Base-by-base conservation (phyloP, 2,329 filamentous ascomycete species). In the Triangularia setosa region DNA sequence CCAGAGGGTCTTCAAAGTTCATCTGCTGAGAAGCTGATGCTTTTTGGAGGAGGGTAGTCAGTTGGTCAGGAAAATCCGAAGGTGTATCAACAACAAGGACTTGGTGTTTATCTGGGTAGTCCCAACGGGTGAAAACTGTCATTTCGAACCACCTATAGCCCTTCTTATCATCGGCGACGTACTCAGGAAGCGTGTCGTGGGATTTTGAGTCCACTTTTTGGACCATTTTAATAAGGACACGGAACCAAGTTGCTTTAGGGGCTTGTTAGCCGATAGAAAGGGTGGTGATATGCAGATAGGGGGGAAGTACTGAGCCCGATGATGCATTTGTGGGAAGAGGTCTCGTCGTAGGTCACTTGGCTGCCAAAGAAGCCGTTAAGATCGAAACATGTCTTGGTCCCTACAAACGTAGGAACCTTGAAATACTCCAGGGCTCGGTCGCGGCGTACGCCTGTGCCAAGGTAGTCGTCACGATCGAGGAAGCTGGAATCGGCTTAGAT, bases 111-210 rank as follows among this genome's bases (percentile, higher is more conserved):
- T 44, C 12, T 12, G 61, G 24, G 25, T 9, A 25, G 18, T 66
- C 64, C 68, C 68, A 69, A 12, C 62, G 62, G 6, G 67, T 67
- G 33, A 69, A 68, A 58, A 67, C 33, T 28, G 65, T 63, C 59
- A 64, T 69, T 25, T 69, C 68, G 21, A 64, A 69, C 68, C 68
- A 69, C 18, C 44, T 55, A 18, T 69, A 69, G 24, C 55, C 67
- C n/a, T 65, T 66, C 1, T 33, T 40, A 6, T n/a, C 61, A 16
- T 4, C 4, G 11, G n/a, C 28, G 16, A 54, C 62, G 21, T 69
- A 69, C 52, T 69, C 68, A 8, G 18, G 53, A 5, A 40, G 59
- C 2, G 65, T n/a, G 5, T 68, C 68, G 18, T 66, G 60, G 6
- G 60, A 12, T 5, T 64, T 55, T 1, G 30, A 12, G 3, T 24